Evolutionary conservation across 2,329 filamentous ascomycete genomes (phyloP).

Genomic region (Dothidotthia symphoricarpi): DNA sequence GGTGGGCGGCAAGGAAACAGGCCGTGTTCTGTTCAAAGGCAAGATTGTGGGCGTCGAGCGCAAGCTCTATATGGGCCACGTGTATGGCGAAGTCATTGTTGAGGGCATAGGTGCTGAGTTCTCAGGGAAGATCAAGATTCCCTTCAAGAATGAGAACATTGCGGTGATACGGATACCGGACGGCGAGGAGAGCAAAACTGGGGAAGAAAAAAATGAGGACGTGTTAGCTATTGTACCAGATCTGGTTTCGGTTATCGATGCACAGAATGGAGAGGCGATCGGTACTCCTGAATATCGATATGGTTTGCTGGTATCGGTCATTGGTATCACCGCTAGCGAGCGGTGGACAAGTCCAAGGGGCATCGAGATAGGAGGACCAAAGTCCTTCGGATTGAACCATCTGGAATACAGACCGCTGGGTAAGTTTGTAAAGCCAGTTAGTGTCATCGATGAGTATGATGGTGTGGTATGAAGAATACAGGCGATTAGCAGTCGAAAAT

Average conservation of each 20-base stretch:
- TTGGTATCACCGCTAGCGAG: conserved; percentile 56
- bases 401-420: conserved; percentile 54
- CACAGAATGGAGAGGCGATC: conserved; percentile 50
- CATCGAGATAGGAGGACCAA: conserved; percentile 52
- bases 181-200: conserved; percentile 20
- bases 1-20: conserved; percentile 41
- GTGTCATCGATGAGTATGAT: conserved; percentile 54
- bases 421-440: conserved; percentile 53
- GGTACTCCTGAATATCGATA: conserved; percentile 58
- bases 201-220: conserved; percentile 39
- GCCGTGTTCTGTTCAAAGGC: conserved; percentile 46
- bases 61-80: conserved; percentile 43
- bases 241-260: conserved; percentile 51
- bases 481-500: background rate
- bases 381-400: conserved; percentile 50
- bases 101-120: conserved; percentile 30
- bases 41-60: conserved; percentile 49
- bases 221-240: conserved; percentile 52
- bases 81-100: conserved; percentile 45
- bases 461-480: conserved; percentile 7
- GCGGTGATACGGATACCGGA: conserved; percentile 48
- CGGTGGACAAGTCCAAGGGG: conserved; percentile 54
- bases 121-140: conserved; percentile 58
- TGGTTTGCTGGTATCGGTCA: conserved; percentile 52
- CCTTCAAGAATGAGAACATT: conserved; percentile 74